Base-by-base conservation (phyloP, 2,329 filamentous ascomycete genomes). In the Hymenoscyphus repandus region DNA sequence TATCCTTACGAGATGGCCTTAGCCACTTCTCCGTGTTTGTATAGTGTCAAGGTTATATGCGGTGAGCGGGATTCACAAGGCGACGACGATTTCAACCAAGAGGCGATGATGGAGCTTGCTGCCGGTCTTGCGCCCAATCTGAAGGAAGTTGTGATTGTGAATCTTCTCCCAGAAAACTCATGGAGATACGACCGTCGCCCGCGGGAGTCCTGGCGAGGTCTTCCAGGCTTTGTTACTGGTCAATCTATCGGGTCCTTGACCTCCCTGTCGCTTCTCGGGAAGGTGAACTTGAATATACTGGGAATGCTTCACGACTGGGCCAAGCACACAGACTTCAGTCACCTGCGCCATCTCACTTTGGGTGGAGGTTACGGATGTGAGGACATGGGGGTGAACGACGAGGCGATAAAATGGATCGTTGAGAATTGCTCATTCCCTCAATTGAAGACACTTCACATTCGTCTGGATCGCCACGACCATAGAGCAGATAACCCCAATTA, bases 191-290 rank as follows among this genome's bases (percentile, higher is more conserved):
- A 30, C 18, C 51, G 13, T 15, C 34, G 41, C 15, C 34, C 41
- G 27, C 42, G 51, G 20, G 37, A 41, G 41, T 27, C 51, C 10
- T 53, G 47, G 51, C 51, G 43, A 50, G 47, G 51, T 50, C 51
- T 53, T 31, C 51, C 51, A 34, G 51, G 51, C 30, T 53, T 50
- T 47, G 47, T 50, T 22, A n/a, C 51, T 42, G 47, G 47, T 37
- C 34, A 38, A 45, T 45, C 41, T 31, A 10, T 53, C 30, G 51
- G 51, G 20, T 50, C 47, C 36, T 37, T 53, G 17, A 53, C 31
- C 31, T 53, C 42, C 31, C 36, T 53, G 1, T 53, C 51, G 18
- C 51, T 53, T 5, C 31, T 37, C 10, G 42, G 51, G 37, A n/a
- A 18, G 12, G 37, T 34, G 27, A n/a, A 36, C 37, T 46, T 46